Evolutionary conservation across 1,284 basidiomycete species (phyloP), one percentile per base, ranked within the genome.

Genomic region (Irpex sp.): DNA sequence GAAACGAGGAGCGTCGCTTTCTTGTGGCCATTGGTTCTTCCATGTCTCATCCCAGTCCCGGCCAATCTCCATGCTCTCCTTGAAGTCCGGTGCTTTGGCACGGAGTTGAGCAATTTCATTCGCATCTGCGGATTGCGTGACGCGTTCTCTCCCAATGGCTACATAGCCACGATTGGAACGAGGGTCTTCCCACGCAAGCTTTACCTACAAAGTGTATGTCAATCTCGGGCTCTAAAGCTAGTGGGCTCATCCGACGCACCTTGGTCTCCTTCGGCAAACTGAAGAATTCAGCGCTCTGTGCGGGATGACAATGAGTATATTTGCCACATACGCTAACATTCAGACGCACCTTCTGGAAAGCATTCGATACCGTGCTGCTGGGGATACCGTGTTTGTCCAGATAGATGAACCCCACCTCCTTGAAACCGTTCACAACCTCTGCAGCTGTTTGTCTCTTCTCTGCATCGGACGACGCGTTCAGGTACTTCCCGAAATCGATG

Each of bases 11-110:
- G 77, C 83, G 59, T 87, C 83, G 1, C 64, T 68, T 68, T 92
- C 87, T 55, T 78, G 73, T 1, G 91, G 93, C 93, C 93, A 95
- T 67, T 82, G 81, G 73, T 95, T 95, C 74, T 82, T 86, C 87
- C 85, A 91, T 37, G 75, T 79, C 35, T 81, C 78, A 67, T 91
- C 91, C 85, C 87, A 90, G 65, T 94, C 90, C 33, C 88, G 81
- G 19, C 92, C 92, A 61, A 94, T 93, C 74, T 95, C 93, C 85
- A 94, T 92, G 13, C 84, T 81, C 74, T 94, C 92, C 74, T 94
- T 94, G 75, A 77, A 87, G 71, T 93, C 91, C 0, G 93, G 93
- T 0, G 92, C 85, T 66, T 84, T 85, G 59, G 78, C 78, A 26
- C 93, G 87, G 17, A 94, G 77, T 37, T 81, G 74, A 46, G 87